phyloP scores from a whole-genome alignment of 495 filamentous ascomycete genomes.

The Elasticomyces elasticus region DNA sequence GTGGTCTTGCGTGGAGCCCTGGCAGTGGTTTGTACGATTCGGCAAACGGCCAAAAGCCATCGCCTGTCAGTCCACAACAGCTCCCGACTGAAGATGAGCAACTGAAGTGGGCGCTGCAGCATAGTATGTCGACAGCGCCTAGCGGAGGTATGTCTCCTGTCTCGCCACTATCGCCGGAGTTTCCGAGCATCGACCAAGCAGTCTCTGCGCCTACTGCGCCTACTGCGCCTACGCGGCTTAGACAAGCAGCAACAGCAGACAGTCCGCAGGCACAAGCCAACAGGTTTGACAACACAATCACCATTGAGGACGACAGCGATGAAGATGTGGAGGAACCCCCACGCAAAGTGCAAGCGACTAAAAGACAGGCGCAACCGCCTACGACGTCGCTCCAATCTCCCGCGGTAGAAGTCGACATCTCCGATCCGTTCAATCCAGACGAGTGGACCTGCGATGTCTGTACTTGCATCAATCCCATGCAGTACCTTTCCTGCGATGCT shows the following conservation, averaged over 20 bases:
- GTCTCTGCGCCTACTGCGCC: neutral
- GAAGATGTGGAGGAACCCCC: neutral
- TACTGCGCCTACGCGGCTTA: neutral
- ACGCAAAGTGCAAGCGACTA: neutral
- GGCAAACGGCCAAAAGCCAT: neutral
- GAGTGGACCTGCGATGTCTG: conserved; percentile 71
- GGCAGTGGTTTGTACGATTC: conserved; percentile 39
- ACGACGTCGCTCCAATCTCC: neutral
- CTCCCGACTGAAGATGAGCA: conserved; percentile 17
- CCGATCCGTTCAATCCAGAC: conserved; percentile 23
- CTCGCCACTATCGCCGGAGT: conserved; percentile 4
- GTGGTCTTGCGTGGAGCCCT: conserved; percentile 30
- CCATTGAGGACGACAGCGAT: neutral
- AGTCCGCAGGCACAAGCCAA: neutral
- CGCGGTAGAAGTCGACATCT: conserved; percentile 12
- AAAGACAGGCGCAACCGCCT: neutral
- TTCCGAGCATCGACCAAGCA: neutral
- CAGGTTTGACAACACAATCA: neutral
- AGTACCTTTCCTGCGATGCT: conserved; percentile 64
- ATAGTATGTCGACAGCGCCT: conserved; percentile 1
- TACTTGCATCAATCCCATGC: conserved; percentile 69
- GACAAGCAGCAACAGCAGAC: neutral
- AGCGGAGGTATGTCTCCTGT: neutral
- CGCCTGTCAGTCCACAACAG: neutral
- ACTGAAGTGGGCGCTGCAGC: conserved; percentile 17